Base-by-base conservation (phyloP, 2,329 filamentous ascomycete species). In the Aspergillus intermedius region DNA sequence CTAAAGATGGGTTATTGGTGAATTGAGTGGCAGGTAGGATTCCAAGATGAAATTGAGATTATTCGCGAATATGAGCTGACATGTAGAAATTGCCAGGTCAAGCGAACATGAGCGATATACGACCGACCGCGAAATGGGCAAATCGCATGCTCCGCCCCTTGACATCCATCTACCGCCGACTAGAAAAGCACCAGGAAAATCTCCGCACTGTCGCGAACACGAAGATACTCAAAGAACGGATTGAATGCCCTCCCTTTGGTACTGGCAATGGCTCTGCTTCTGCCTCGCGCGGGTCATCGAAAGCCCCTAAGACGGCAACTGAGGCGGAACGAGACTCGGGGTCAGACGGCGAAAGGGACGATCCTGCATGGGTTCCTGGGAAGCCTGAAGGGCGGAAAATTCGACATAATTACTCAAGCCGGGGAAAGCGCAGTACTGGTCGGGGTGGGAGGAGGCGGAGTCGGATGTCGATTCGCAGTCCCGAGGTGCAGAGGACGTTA, bases 121-220 rank as follows among this genome's bases (percentile, higher is more conserved):
- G 64, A 50, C 58, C 65, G 39, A 72, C 68, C 6, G 66, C 69
- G 44, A 68, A 62, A 66, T 72, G 70, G 70, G 69, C 67, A 47
- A 70, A 71, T 50, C 68, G 70, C 54, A 65, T 72, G 49, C 55
- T 74, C 47, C 68, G 70, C 49, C 71, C 71, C 28, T 57, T 74
- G 47, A 64, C 62, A 15, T 69, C 68, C 15, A 60, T 71, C 44
- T 63, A 70, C 49, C 61, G 66, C 45, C 66, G 68, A 45, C 56
- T 74, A 28, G 67, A 68, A 49, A 72, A 70, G 50, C 65, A 72
- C 48, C 60, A 69, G 49, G 65, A 69, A 44, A 63, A 57, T 9
- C 52, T 61, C 19, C 59, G 60, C 6, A 61, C 64, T 6, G 56
- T 65, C 40, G 52, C 59, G 8, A 56, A 58, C 45, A 49, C 59